These are phyloP conservation scores for Candida sanyiensis DNA, from an alignment of 805 yeast genomes.

Conservation along the genomic window DNA sequence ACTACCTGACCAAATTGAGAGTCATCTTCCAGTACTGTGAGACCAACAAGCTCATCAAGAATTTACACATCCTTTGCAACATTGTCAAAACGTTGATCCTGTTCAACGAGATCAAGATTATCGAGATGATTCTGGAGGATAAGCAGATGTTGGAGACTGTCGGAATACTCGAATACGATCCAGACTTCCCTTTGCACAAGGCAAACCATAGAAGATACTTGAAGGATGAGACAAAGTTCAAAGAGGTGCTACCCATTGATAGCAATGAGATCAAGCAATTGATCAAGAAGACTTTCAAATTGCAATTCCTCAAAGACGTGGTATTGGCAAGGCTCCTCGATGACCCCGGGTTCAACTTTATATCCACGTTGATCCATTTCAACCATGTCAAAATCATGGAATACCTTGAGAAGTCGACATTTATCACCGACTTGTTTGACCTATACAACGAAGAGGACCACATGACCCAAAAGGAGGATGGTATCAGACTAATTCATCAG, in stretches of 20 bases:
- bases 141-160: slow-evolving; percentile 50
- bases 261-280: slow-evolving; percentile 44
- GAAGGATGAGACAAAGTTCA: slow-evolving; percentile 51
- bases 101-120: slow-evolving; percentile 60
- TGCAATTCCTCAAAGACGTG: slow-evolving; percentile 81
- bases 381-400: slow-evolving; percentile 65
- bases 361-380: slow-evolving; percentile 59
- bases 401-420: slow-evolving; percentile 46
- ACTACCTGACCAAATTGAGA: slow-evolving; percentile 49
- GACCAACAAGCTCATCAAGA: slow-evolving; percentile 40
- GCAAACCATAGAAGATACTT: slow-evolving; percentile 74
- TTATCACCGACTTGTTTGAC: slow-evolving; percentile 53
- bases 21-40: slow-evolving; percentile 55
- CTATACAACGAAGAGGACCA: slow-evolving; percentile 37
- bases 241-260: slow-evolving; percentile 63
- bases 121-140: slow-evolving; percentile 54
- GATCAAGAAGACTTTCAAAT: slow-evolving; percentile 68
- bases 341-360: slow-evolving; percentile 65
- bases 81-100: slow-evolving; percentile 65
- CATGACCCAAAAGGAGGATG: slow-evolving; percentile 41
- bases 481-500: slow-evolving; percentile 74
- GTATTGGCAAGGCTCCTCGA: slow-evolving; percentile 78
- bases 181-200: slow-evolving; percentile 74
- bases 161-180: slow-evolving; percentile 86
- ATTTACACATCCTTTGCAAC: slow-evolving; percentile 62